Conservation (phyloP, 2,329 filamentous ascomycete genomes). For the Balansia obtecta region DNA sequence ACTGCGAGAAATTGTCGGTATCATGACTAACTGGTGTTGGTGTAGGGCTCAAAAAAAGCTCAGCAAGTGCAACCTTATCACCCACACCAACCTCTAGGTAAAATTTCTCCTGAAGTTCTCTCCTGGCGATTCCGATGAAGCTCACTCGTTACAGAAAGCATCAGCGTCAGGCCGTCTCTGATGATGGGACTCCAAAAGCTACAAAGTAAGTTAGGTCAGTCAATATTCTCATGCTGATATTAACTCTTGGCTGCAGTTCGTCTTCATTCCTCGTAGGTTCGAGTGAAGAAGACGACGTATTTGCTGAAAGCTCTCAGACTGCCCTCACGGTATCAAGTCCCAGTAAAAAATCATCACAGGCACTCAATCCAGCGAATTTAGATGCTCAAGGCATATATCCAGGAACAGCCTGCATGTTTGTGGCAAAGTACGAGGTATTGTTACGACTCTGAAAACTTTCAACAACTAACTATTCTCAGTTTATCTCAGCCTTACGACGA, state of each 20-base stretch:
- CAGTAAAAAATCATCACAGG: not conserved
- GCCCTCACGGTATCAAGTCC: not conserved
- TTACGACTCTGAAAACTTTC: not conserved
- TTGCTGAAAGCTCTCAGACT: conserved; percentile 5
- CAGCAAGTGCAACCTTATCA: conserved; percentile 1
- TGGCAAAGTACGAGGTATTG: conserved; percentile 46
- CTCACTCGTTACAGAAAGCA: conserved; percentile 3
- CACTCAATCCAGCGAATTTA: conserved; percentile 12
- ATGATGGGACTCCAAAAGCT: conserved; percentile 5
- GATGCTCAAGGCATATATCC: conserved; percentile 42
- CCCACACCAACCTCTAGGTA: conserved; percentile 2
- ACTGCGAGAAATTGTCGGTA: not conserved
- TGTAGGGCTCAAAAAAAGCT: conserved; percentile 2
- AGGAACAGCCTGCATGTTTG: conserved; percentile 47
- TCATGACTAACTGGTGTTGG: not conserved
- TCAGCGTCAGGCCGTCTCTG: conserved; percentile 5
- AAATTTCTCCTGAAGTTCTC: not conserved
- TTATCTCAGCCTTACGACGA: conserved; percentile 39
- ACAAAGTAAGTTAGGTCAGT: conserved; percentile 4
- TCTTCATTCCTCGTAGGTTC: conserved; percentile 9
- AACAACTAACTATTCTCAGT: conserved; percentile 21
- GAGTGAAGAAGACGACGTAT: conserved; percentile 11
- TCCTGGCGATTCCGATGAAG: not conserved
- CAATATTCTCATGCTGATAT: not conserved
- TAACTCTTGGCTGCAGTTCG: not conserved